Percentiles rank a stretch among this genome's conserved stretches.
phyloP scores from a whole-genome alignment of 306 rosid species.

The Acmispon strigosus region DNA sequence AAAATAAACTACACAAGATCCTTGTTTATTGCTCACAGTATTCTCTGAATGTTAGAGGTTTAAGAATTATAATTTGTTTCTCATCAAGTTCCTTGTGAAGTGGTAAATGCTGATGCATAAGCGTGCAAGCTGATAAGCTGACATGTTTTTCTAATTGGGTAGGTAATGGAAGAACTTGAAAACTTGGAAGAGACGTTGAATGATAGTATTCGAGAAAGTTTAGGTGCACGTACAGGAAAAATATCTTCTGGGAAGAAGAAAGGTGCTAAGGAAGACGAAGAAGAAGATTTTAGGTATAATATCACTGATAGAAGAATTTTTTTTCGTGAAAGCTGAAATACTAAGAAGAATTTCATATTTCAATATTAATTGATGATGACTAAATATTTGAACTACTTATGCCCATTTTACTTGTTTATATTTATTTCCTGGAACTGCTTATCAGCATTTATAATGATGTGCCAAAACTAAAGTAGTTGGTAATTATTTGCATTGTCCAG shows the following conservation, averaged over 20 bases:
- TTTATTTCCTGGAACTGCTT: neutral
- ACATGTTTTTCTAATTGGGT: constrained; percentile 1
- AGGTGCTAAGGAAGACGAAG: constrained; percentile 72
- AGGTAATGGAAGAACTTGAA: constrained; percentile 93
- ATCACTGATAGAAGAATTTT: neutral
- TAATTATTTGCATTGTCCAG: constrained; percentile 37
- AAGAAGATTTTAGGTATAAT: constrained; percentile 59
- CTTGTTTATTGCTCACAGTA: constrained; percentile 6
- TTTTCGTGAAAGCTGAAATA: neutral
- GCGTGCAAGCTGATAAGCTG: neutral
- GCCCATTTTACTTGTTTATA: constrained; percentile 8
- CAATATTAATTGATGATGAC: neutral
- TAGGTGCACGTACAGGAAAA: constrained; percentile 75
- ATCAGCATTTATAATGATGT: neutral
- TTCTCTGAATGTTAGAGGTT: constrained; percentile 6
- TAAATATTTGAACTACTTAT: neutral
- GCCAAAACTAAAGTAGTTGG: constrained; percentile 1
- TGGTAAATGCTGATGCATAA: constrained; percentile 6
- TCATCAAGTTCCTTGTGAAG: neutral
- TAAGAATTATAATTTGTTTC: neutral
- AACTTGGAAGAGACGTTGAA: constrained; percentile 94
- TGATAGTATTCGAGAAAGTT: constrained; percentile 89
- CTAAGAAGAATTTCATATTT: neutral
- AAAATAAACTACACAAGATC: neutral
- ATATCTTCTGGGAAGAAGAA: constrained; percentile 59